Evolutionary conservation across 331 rosid species (phyloP).

Genomic region (Spiraea crenata): DNA sequence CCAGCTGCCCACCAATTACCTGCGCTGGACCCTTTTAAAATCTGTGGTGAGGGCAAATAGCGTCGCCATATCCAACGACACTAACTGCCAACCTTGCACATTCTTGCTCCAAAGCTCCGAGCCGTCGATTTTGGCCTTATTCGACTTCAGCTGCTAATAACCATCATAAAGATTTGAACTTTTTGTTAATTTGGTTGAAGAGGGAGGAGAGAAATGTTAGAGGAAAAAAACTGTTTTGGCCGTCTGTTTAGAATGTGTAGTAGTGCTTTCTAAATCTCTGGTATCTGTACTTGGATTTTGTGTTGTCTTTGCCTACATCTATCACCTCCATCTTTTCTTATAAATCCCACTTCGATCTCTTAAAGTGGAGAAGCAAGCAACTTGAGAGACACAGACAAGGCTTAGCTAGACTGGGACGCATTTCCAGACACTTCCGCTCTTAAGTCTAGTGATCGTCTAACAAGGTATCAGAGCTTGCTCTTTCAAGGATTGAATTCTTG

Average conservation of each 20-base stretch:
- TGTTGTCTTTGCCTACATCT: conserved; percentile 17
- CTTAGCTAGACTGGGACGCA: too few species aligned
- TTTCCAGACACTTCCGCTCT: too few species aligned
- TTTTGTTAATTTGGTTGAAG: too few species aligned
- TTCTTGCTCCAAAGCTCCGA: conserved; percentile 6
- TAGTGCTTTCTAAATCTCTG: conserved; percentile 24
- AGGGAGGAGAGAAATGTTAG: not conserved
- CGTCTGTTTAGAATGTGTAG: conserved; percentile 14
- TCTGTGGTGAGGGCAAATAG: not conserved
- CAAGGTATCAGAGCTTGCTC: too few species aligned
- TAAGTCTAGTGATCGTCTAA: too few species aligned
- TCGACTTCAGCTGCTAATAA: not conserved
- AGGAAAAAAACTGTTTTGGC: conserved; percentile 23
- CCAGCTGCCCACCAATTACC: not conserved
- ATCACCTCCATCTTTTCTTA: conserved; percentile 18
- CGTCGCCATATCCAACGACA: conserved; percentile 24
- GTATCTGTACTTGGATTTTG: conserved; percentile 14
- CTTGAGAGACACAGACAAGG: not conserved
- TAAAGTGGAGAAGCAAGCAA: not conserved
- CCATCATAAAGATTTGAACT: not conserved
- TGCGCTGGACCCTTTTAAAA: not conserved
- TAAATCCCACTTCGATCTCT: conserved; percentile 5
- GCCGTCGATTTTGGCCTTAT: not conserved
- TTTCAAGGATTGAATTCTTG: too few species aligned
- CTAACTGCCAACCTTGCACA: conserved; percentile 14